phyloP scores from a whole-genome alignment of 257 asterid species.

The Paraleonurus japonicus region DNA sequence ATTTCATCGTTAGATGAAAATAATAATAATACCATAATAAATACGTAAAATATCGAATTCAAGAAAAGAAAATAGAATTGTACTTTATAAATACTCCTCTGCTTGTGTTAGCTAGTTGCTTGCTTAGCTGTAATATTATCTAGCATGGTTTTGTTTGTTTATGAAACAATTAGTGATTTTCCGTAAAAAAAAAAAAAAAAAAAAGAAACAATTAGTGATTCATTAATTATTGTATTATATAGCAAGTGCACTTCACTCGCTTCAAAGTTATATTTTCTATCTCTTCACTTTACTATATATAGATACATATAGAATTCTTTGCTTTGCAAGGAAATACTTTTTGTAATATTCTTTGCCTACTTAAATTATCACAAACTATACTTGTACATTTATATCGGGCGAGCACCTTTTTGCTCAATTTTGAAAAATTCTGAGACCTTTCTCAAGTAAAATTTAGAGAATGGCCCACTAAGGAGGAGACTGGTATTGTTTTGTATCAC shows the following conservation, averaged over 20 bases:
- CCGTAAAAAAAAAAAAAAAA: no score
- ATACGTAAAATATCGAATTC: no score
- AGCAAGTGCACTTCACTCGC: no score
- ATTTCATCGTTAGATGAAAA: neutral
- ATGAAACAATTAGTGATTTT: neutral
- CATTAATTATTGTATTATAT: no score
- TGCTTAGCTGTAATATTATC: conserved; percentile 17
- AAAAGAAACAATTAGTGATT: no score
- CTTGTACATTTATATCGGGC: neutral
- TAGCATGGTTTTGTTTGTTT: conserved; percentile 15
- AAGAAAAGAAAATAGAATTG: no score
- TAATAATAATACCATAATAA: no score
- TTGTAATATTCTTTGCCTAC: conserved; percentile 11
- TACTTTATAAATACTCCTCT: neutral
- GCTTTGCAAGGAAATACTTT: conserved; percentile 14
- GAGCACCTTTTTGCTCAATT: neutral
- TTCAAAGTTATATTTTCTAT: no score
- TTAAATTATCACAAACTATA: neutral
- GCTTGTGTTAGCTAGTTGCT: neutral
- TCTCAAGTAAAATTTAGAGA: neutral
- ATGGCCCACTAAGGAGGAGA: neutral
- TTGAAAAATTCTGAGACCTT: neutral
- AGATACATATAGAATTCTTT: no score
- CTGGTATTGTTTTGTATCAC: neutral
- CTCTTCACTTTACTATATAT: no score